A percentile compares a stretch with the other conserved stretches of the same genome.
phyloP scores from a whole-genome alignment of 106 monocot species.

The Dactylorhiza incarnata region DNA sequence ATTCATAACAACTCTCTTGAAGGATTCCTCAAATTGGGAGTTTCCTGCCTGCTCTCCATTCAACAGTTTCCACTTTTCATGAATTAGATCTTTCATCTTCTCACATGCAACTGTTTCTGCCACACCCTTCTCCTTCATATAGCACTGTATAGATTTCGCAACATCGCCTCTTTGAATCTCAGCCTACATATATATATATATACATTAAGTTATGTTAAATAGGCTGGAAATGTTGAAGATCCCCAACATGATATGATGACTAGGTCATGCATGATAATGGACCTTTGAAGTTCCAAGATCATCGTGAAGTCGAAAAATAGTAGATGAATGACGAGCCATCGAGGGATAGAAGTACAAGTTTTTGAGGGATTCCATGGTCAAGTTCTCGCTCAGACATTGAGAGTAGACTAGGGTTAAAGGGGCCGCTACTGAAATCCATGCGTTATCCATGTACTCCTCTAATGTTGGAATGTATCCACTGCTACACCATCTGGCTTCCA shows the following conservation, averaged over 20 bases:
- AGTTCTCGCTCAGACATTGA: neutral
- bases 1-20: neutral
- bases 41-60: neutral
- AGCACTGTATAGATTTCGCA: conserved; percentile 21
- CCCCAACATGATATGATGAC: neutral
- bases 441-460: conserved; percentile 21
- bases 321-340: neutral
- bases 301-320: conserved; percentile 15
- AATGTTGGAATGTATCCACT: conserved; percentile 7
- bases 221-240: neutral
- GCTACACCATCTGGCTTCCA: conserved; percentile 23
- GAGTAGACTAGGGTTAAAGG: neutral
- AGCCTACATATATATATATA: neutral
- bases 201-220: neutral
- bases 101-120: conserved; percentile 2
- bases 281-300: conserved; percentile 26
- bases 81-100: conserved; percentile 2
- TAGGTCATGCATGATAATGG: neutral
- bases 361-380: conserved; percentile 6
- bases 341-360: neutral
- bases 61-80: neutral
- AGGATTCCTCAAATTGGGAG: neutral
- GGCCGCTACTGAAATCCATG: conserved; percentile 3
- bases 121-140: conserved; percentile 15
- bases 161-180: conserved; percentile 9